Percentiles rank a stretch among this genome's conserved stretches.
phyloP scores from a whole-genome alignment of 176 grass and related monocot genomes.

The Rhynchospora tenuis region DNA sequence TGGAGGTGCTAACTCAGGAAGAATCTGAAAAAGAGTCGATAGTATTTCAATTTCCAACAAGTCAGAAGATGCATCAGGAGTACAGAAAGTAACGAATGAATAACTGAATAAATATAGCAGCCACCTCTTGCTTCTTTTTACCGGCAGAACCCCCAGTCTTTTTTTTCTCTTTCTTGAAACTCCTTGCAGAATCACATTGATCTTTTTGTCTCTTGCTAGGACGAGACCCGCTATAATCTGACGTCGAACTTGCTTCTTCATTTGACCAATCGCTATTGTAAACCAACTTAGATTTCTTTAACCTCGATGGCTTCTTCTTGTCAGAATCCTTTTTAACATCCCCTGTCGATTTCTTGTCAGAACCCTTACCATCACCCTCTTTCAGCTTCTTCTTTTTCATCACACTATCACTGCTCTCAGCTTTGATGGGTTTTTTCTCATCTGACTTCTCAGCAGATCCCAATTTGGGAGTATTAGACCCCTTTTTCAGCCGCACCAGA shows the following conservation, averaged over 20 bases:
- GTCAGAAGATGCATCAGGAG: neutral
- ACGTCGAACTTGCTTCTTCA: conserved; percentile 44
- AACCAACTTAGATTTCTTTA: conserved; percentile 46
- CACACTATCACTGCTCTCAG: neutral
- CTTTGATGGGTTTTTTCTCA: conserved; percentile 2
- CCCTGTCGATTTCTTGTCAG: conserved; percentile 7
- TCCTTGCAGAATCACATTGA: conserved; percentile 39
- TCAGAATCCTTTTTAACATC: conserved; percentile 10
- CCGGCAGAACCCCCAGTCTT: conserved; percentile 37
- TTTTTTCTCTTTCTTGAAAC: conserved; percentile 64
- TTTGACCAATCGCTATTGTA: conserved; percentile 36
- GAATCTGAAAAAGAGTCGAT: conserved; percentile 8
- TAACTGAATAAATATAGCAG: neutral
- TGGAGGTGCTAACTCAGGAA: conserved; percentile 34
- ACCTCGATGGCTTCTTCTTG: conserved; percentile 28
- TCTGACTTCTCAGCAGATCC: conserved; percentile 14
- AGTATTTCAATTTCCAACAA: neutral
- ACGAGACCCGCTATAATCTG: conserved; percentile 43
- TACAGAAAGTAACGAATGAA: conserved; percentile 5
- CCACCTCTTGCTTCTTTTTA: conserved; percentile 72
- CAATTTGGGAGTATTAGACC: conserved; percentile 1
- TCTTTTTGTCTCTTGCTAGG: conserved; percentile 53
- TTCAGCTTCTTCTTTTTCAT: neutral
- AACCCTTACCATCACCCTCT: conserved; percentile 13
- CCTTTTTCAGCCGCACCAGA: conserved; percentile 14